Evolutionary conservation across 257 asterid species (phyloP).

Genomic region (Parsonsia alboflavescens): DNA sequence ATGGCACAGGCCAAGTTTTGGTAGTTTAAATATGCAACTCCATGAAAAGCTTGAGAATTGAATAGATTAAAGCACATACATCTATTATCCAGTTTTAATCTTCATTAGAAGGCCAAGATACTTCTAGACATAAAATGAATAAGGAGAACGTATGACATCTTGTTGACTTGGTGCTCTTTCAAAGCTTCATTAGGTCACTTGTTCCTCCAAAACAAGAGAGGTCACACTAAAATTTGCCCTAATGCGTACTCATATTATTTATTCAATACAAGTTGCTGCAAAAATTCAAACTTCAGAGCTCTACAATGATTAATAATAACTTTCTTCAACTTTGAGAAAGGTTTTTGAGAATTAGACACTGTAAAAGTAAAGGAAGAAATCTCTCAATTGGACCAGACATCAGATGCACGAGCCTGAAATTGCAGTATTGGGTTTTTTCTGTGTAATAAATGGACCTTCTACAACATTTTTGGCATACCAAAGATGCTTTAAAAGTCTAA

Average conservation of each 20-base stretch:
- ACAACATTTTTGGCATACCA: not conserved
- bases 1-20: not conserved
- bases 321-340: not conserved
- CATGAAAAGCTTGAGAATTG: not conserved
- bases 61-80: not conserved
- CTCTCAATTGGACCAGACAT: not conserved
- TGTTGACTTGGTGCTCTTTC: no score
- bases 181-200: no score
- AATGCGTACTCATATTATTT: not conserved
- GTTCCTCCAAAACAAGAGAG: not conserved
- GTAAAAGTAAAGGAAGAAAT: not conserved
- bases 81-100: not conserved
- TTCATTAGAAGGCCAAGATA: not conserved
- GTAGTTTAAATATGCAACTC: not conserved
- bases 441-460: not conserved
- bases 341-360: not conserved
- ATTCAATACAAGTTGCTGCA: not conserved
- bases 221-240: not conserved
- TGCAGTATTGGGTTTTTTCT: not conserved
- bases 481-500: not conserved
- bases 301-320: not conserved
- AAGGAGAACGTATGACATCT: no score
- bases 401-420: not conserved
- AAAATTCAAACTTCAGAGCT: not conserved
- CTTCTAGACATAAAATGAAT: no score